Evolutionary conservation across 2,329 filamentous ascomycete species (phyloP).

Genomic region (Fusarium sp.): DNA sequence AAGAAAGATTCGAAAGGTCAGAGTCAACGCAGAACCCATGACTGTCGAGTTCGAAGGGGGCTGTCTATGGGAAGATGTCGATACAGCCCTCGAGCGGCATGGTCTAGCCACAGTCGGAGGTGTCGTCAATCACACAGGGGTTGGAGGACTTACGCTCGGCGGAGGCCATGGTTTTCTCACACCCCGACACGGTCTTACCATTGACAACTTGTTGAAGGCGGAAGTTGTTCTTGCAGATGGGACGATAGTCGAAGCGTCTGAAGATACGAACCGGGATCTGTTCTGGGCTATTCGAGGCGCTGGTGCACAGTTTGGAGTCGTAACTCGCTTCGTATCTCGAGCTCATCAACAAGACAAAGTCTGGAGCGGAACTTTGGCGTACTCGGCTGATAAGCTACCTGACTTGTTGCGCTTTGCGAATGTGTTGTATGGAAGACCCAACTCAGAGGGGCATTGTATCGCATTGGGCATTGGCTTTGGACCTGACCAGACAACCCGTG

Average conservation of each 20-base stretch:
- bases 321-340: conserved; percentile 48
- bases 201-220: conserved; percentile 53
- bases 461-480: conserved; percentile 37
- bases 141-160: conserved; percentile 65
- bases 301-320: conserved; percentile 56
- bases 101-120: conserved; percentile 67
- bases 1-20: conserved; percentile 57
- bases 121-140: conserved; percentile 69
- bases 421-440: conserved; percentile 26
- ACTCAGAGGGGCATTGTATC: conserved; percentile 35
- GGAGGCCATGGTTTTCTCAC: conserved; percentile 68
- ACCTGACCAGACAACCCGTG: conserved; percentile 16
- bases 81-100: conserved; percentile 57
- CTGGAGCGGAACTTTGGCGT: conserved; percentile 45
- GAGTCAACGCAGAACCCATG: conserved; percentile 54
- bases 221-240: conserved; percentile 53
- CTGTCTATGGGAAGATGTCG: conserved; percentile 62
- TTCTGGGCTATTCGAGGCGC: conserved; percentile 61
- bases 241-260: conserved; percentile 49
- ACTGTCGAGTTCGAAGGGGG: conserved; percentile 60
- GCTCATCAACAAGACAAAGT: conserved; percentile 43
- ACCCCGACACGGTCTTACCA: conserved; percentile 60
- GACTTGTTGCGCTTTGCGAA: conserved; percentile 39
- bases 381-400: conserved; percentile 35
- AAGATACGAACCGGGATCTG: conserved; percentile 52